Evolutionary conservation across 331 rosid species (phyloP).

Genomic region (Pyrus hybrid): DNA sequence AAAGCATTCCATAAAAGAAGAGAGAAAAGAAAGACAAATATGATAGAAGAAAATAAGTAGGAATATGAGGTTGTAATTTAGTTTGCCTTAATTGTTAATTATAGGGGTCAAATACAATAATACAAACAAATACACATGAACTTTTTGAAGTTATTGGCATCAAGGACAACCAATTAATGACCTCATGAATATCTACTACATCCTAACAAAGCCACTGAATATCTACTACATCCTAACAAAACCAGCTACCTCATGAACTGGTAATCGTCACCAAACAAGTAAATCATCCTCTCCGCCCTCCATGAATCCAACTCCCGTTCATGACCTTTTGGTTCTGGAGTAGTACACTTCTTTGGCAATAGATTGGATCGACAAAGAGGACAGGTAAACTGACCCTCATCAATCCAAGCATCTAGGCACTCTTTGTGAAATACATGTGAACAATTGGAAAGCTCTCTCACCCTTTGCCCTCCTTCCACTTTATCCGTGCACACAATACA

Average conservation of each 20-base stretch:
- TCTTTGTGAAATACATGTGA: conserved; percentile 24
- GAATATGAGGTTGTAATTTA: too few species aligned
- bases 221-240: not conserved
- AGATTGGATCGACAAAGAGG: conserved; percentile 30
- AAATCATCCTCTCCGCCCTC: conserved; percentile 21
- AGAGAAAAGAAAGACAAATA: too few species aligned
- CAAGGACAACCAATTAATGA: too few species aligned
- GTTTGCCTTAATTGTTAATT: too few species aligned
- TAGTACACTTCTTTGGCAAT: not conserved
- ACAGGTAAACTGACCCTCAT: conserved; percentile 11
- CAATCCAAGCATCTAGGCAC: conserved; percentile 26
- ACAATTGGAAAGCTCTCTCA: conserved; percentile 21
- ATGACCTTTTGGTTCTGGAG: not conserved
- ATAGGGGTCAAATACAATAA: too few species aligned
- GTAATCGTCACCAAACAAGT: conserved; percentile 16
- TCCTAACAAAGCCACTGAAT: not conserved
- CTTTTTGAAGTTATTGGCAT: too few species aligned
- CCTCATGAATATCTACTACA: not conserved
- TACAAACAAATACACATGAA: too few species aligned
- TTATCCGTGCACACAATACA: conserved; percentile 23
- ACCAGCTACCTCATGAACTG: not conserved
- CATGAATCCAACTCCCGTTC: conserved; percentile 15
- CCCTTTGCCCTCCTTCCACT: conserved; percentile 4
- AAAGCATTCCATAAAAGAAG: too few species aligned
- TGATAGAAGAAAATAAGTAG: too few species aligned